A percentile compares a stretch with the other conserved stretches of the same genome.
phyloP scores from a whole-genome alignment of 441 rosid species.

The Erodium moschatum region DNA sequence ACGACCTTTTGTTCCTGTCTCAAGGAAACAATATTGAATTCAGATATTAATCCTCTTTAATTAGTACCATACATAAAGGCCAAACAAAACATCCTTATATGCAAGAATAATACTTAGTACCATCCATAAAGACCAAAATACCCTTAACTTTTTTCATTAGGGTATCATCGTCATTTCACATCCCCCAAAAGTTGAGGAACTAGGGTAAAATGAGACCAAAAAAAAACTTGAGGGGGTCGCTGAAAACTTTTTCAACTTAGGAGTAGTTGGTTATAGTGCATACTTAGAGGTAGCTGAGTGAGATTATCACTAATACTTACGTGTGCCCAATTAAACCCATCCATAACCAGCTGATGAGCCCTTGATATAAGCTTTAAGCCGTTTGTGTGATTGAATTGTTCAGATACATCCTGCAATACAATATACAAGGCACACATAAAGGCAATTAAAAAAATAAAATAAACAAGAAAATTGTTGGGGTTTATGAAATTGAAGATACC shows the following conservation, averaged over 20 bases:
- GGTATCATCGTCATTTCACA: too few relatives aligned
- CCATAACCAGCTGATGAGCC: slow-evolving; percentile 83
- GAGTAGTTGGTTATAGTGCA: too few relatives aligned
- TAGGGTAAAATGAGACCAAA: too few relatives aligned
- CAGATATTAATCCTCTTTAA: not conserved
- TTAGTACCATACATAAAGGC: slow-evolving; percentile 9
- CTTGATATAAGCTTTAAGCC: slow-evolving; percentile 56
- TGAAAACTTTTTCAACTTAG: too few relatives aligned
- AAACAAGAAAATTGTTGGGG: not conserved
- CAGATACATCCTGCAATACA: slow-evolving; percentile 52
- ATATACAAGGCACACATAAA: not conserved
- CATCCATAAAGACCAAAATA: too few relatives aligned
- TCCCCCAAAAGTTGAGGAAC: too few relatives aligned
- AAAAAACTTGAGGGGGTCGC: too few relatives aligned
- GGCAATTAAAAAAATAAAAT: too few relatives aligned
- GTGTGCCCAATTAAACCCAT: slow-evolving; percentile 73
- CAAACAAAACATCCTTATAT: slow-evolving; percentile 10
- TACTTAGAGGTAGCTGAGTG: too few relatives aligned
- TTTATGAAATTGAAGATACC: slow-evolving; percentile 16
- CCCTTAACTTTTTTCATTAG: too few relatives aligned
- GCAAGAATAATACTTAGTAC: not conserved
- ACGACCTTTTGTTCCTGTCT: slow-evolving; percentile 70
- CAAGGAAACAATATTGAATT: slow-evolving; percentile 15
- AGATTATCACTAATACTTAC: slow-evolving; percentile 14
- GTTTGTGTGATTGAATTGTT: slow-evolving; percentile 63